phyloP scores from a whole-genome alignment of 805 yeast genomes.

The Candida michaelii region DNA sequence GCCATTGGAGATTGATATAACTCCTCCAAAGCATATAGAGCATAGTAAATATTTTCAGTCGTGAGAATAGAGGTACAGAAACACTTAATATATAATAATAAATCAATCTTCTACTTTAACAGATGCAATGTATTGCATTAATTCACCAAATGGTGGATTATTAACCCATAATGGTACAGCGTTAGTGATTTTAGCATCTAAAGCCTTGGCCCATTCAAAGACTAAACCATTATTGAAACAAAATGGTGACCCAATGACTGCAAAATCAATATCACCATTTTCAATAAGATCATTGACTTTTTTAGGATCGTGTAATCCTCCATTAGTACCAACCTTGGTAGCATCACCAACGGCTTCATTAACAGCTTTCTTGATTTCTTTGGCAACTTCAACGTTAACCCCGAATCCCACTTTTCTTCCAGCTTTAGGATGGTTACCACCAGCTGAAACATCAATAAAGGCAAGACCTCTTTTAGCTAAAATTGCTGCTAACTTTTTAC shows the following conservation, averaged over 20 bases:
- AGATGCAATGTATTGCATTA: slow-evolving; percentile 10
- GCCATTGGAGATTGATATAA: slow-evolving; percentile 11
- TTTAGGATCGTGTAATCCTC: slow-evolving; percentile 32
- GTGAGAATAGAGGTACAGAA: too few species aligned
- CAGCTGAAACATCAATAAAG: slow-evolving; percentile 55
- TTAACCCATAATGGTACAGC: slow-evolving; percentile 26
- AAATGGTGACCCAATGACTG: slow-evolving; percentile 46
- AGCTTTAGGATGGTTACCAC: slow-evolving; percentile 43
- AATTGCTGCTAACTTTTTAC: slow-evolving; percentile 39
- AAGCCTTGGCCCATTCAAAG: slow-evolving; percentile 50
- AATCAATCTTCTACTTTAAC: slow-evolving; percentile 1
- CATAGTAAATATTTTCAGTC: not conserved
- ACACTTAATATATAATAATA: too few species aligned
- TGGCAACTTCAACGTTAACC: slow-evolving; percentile 40
- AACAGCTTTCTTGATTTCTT: slow-evolving; percentile 33
- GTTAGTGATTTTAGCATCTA: slow-evolving; percentile 36
- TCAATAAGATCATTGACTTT: slow-evolving; percentile 42
- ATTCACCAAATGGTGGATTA: slow-evolving; percentile 12
- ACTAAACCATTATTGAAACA: slow-evolving; percentile 52
- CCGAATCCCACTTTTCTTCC: slow-evolving; percentile 28
- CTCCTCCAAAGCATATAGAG: not conserved
- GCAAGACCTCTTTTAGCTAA: slow-evolving; percentile 47
- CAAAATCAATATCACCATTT: slow-evolving; percentile 46
- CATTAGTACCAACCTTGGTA: slow-evolving; percentile 47
- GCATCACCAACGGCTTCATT: slow-evolving; percentile 38